Percentiles rank a stretch among this genome's conserved stretches.
Conservation (phyloP, 257 asterid genomes). For the Haberlea rhodopensis region DNA sequence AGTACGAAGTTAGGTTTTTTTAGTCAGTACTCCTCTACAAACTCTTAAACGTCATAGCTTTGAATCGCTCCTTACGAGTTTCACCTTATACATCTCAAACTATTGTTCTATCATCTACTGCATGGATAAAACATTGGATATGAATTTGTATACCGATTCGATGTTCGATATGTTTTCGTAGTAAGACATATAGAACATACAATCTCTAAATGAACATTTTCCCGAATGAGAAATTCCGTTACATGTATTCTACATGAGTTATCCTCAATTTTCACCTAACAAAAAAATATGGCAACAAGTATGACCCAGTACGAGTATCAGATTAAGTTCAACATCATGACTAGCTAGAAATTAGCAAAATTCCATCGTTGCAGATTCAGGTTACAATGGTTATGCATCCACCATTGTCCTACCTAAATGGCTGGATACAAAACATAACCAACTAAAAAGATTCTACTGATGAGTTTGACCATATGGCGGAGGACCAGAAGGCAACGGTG, state of each 20-base stretch:
- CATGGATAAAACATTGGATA: too few species aligned
- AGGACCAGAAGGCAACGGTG: conserved; percentile 94
- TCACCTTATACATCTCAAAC: too few species aligned
- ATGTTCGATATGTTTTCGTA: too few species aligned
- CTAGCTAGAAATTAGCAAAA: neutral
- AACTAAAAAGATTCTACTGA: conserved; percentile 30
- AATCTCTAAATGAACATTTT: neutral
- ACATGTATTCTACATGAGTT: neutral
- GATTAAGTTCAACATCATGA: neutral
- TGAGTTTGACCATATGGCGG: conserved; percentile 84
- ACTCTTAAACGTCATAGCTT: too few species aligned
- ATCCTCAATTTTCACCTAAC: neutral
- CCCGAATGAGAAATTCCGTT: neutral
- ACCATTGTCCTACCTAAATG: neutral
- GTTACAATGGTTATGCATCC: neutral
- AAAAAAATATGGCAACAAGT: neutral
- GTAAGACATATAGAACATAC: too few species aligned
- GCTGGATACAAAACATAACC: neutral
- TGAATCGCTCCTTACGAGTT: too few species aligned
- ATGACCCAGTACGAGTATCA: neutral
- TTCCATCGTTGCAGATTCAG: neutral
- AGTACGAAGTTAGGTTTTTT: neutral
- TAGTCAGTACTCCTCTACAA: neutral
- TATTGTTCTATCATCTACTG: too few species aligned
- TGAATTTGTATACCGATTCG: too few species aligned